These are phyloP conservation scores for Ceratobasidium theobromae DNA, from an alignment of 1,284 basidiomycete genomes.

Conservation along the genomic window DNA sequence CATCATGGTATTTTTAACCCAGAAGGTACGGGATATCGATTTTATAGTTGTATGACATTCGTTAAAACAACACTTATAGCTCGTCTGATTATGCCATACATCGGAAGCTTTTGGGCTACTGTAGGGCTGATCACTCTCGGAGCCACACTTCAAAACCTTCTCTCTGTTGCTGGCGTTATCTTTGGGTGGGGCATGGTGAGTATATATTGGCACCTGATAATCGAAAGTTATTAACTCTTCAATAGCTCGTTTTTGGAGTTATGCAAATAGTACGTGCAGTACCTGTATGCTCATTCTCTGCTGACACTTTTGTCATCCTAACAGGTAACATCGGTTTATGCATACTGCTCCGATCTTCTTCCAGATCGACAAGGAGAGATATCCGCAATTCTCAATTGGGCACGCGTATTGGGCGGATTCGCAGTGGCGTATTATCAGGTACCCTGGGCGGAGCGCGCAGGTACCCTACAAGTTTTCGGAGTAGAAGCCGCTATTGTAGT, in stretches of 20 bases:
- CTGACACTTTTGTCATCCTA: neutral
- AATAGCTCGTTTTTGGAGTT: conserved; percentile 13
- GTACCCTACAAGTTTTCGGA: conserved; percentile 60
- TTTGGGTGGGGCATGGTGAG: conserved; percentile 26
- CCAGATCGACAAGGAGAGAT: conserved; percentile 57
- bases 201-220: neutral
- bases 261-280: conserved; percentile 51
- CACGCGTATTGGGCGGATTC: conserved; percentile 59
- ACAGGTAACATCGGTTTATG: conserved; percentile 36
- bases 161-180: conserved; percentile 10
- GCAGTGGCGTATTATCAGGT: conserved; percentile 66
- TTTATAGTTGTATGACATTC: neutral
- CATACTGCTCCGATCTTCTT: conserved; percentile 54
- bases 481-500: conserved; percentile 52
- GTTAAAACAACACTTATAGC: no score
- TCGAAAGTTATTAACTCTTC: neutral
- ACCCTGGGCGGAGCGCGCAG: conserved; percentile 56
- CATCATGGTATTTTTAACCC: conserved; percentile 11
- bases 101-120: conserved; percentile 65
- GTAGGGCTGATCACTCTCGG: conserved; percentile 44
- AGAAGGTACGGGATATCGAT: neutral
- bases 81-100: conserved; percentile 63
- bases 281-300: neutral
- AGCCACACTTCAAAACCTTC: neutral
- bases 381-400: conserved; percentile 60